These are phyloP conservation scores for Yamadazyma buinensis DNA, from an alignment of 1,139 yeast species.

Conservation along the genomic window DNA sequence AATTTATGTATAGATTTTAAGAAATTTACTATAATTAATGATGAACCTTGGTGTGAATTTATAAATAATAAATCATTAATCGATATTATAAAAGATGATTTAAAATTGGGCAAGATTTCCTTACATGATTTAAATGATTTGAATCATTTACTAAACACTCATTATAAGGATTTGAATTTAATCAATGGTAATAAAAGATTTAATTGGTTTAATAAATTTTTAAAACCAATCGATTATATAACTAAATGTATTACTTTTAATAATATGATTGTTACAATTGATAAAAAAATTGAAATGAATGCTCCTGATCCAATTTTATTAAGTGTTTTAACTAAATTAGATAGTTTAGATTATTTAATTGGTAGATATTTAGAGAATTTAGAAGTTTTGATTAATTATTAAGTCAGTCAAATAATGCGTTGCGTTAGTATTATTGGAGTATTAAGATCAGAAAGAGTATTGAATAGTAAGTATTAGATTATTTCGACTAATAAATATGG, in stretches of 20 bases:
- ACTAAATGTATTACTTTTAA: conserved; percentile 44
- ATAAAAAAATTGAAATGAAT: conserved; percentile 40
- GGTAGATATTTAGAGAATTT: conserved; percentile 24
- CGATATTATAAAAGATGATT: conserved; percentile 40
- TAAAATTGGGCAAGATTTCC: conserved; percentile 18
- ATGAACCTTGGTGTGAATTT: conserved; percentile 39
- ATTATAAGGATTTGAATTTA: too few relatives aligned
- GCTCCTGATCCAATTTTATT: conserved; percentile 44
- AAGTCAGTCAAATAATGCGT: too few relatives aligned
- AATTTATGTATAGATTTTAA: conserved; percentile 44
- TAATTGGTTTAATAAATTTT: conserved; percentile 16
- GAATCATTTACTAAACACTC: conserved; percentile 19
- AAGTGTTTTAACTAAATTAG: conserved; percentile 43
- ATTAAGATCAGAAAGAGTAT: too few relatives aligned
- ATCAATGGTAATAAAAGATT: neutral
- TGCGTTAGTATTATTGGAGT: too few relatives aligned
- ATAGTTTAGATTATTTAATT: conserved; percentile 38
- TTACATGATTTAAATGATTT: conserved; percentile 9
- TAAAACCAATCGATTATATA: conserved; percentile 40
- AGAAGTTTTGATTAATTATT: conserved; percentile 1
- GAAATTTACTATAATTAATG: conserved; percentile 33
- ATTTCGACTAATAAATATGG: too few relatives aligned
- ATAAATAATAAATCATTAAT: conserved; percentile 41
- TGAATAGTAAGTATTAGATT: too few relatives aligned
- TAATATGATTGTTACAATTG: conserved; percentile 39